A percentile compares a stretch with the other conserved stretches of the same genome.
Evolutionary conservation across 192 early-diverging fungal genomes (phyloP).

Genomic region (Backusella macrospora): DNA sequence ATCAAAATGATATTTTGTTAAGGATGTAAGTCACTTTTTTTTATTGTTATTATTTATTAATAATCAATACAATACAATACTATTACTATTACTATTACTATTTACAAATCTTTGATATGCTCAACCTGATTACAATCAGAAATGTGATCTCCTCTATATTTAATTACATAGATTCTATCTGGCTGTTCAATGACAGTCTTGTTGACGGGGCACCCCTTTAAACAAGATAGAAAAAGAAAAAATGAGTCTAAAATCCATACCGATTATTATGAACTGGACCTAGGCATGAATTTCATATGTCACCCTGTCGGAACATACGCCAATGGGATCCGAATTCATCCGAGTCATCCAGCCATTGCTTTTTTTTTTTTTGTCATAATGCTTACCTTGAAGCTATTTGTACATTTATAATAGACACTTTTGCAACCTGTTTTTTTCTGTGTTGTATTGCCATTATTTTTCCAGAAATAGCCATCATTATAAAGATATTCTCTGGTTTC

Average conservation of each 20-base stretch:
- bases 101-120: slow-evolving; percentile 14
- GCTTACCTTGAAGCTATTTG: slow-evolving; percentile 56
- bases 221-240: slow-evolving; percentile 8
- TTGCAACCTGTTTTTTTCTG: slow-evolving; percentile 59
- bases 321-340: slow-evolving; percentile 14
- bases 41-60: background rate
- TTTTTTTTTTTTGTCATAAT: slow-evolving; percentile 11
- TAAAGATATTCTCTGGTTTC: slow-evolving; percentile 54
- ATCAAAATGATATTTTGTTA: slow-evolving; percentile 10
- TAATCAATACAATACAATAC: background rate
- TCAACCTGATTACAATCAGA: slow-evolving; percentile 48
- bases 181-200: slow-evolving; percentile 59
- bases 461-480: slow-evolving; percentile 55
- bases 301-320: slow-evolving; percentile 15
- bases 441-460: slow-evolving; percentile 63
- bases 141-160: slow-evolving; percentile 56
- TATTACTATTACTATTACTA: too few relatives aligned
- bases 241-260: slow-evolving; percentile 3
- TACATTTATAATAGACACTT: slow-evolving; percentile 65
- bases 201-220: slow-evolving; percentile 47
- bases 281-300: slow-evolving; percentile 32
- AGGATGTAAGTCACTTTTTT: slow-evolving; percentile 9
- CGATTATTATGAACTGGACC: slow-evolving; percentile 10
- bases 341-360: slow-evolving; percentile 19
- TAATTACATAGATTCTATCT: slow-evolving; percentile 53